These are phyloP conservation scores for Apiospora phragmitis DNA, from an alignment of 2,329 filamentous ascomycete genomes.

Conservation along the genomic window DNA sequence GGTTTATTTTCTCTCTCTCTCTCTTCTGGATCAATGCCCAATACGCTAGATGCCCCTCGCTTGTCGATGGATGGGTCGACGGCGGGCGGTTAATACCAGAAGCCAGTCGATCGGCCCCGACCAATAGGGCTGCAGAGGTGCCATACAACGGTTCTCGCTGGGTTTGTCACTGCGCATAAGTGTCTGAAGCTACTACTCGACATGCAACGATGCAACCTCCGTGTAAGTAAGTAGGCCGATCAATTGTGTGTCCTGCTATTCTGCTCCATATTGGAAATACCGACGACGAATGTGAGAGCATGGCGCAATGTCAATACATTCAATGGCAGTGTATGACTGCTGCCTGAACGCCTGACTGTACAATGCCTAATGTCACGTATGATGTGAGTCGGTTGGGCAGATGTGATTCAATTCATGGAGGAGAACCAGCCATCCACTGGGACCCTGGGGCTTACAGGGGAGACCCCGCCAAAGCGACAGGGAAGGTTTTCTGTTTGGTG, in stretches of 20 bases:
- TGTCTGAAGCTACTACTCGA: not conserved
- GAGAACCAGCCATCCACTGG: not conserved
- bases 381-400: not conserved
- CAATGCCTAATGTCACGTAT: not conserved
- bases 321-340: not conserved
- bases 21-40: not conserved
- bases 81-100: not conserved
- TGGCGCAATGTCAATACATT: not conserved
- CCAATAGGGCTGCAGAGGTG: slow-evolving; percentile 3
- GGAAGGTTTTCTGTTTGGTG: not conserved
- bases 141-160: not conserved
- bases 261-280: not conserved
- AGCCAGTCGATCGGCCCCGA: not conserved
- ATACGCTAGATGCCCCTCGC: not conserved
- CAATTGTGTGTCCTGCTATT: not conserved
- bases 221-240: not conserved
- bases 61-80: not conserved
- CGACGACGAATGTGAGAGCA: not conserved
- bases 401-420: not conserved
- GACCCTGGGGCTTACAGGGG: not conserved
- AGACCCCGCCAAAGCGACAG: not conserved
- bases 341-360: not conserved
- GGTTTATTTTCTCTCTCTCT: not conserved
- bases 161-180: slow-evolving; percentile 8
- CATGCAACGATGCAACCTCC: not conserved